A percentile compares a stretch with the other conserved stretches of the same genome.
Conservation (phyloP, 2,329 filamentous ascomycete species). For the Neopestalotiopsis sp. region DNA sequence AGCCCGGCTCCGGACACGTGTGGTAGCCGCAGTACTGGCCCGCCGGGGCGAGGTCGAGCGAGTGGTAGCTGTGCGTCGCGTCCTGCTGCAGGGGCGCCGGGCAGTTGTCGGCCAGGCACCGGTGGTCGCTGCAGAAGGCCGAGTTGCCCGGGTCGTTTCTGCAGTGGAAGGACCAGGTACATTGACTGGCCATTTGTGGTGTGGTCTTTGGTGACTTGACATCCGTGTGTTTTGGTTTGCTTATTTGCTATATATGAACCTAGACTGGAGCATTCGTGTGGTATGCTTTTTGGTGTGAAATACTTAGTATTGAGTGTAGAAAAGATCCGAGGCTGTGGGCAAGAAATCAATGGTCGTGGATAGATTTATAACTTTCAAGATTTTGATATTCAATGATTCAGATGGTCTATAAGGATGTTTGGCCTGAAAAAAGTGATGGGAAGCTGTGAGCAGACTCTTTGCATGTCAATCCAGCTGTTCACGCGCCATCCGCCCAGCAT, state of each 20-base stretch:
- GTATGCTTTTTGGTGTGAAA: no score
- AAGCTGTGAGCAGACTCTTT: not conserved
- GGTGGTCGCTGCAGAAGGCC: not conserved
- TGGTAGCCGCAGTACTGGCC: constrained; percentile 6
- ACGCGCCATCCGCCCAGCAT: not conserved
- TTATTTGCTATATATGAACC: not conserved
- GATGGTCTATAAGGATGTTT: not conserved
- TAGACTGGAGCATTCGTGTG: no score
- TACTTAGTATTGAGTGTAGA: not conserved
- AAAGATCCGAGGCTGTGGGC: not conserved
- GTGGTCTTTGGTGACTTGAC: not conserved
- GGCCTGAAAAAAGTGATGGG: not conserved
- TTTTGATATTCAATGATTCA: not conserved
- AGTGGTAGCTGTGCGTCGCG: not conserved
- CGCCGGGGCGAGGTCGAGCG: not conserved
- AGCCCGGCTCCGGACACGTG: not conserved
- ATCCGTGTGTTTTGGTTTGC: not conserved
- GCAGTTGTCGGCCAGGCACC: not conserved
- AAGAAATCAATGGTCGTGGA: not conserved
- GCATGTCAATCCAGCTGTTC: not conserved
- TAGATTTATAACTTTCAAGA: not conserved
- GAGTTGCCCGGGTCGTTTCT: not conserved
- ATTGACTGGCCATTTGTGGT: not conserved
- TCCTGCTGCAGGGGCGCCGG: not conserved
- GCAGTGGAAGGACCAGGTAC: not conserved